Base-by-base conservation (phyloP, 139 green algal genomes). In the Haematococcus lacustris region DNA sequence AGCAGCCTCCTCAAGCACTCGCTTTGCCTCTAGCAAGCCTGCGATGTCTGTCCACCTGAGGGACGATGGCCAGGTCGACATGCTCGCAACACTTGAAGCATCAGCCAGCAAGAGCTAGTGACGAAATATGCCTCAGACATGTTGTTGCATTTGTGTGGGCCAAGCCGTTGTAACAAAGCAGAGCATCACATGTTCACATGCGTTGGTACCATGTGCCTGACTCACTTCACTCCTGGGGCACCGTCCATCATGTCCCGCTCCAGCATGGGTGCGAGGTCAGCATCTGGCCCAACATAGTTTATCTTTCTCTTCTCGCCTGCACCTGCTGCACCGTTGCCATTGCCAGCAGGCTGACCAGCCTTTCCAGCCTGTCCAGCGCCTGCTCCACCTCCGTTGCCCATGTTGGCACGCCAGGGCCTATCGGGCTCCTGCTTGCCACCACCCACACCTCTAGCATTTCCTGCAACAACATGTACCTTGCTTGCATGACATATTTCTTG, bases 1-100 rank as follows among this genome's bases (percentile, higher is more conserved):
- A 40, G 94, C 88, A 3, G 94, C 89, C 82, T 97, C 93, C 67
- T 95, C 85, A 53, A 98, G 85, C 76, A 98, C 87, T 33, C 85
- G 82, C 85, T 98, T 98, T 64, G 92, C 92, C 25, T 95, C 92
- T 23, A 76, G 51, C 26, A 89, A 69, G 1, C 83, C 83, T 38
- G 83, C 83, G 37, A 89, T 89, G 76, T 89, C 83, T 0, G 68
- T 78, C 83, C 83, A 88, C 64, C 83, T 82, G 71, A 73, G 53
- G 53, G 13, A 64, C 13, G 25, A 21, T 47, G 39, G 32, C 38
- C 26, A 32, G 9, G 63, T 61, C 6, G 13, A 59, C 7, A 38
- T 39, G 66, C 4, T 34, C 26, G 62, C 62, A 53, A 43, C 32
- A 4, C 38, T 68, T n/a, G 62, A n/a, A 47, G 35, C 62, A 32